Base-by-base conservation (phyloP, 768 basidiomycete genomes). In the Dentipellis sp. region DNA sequence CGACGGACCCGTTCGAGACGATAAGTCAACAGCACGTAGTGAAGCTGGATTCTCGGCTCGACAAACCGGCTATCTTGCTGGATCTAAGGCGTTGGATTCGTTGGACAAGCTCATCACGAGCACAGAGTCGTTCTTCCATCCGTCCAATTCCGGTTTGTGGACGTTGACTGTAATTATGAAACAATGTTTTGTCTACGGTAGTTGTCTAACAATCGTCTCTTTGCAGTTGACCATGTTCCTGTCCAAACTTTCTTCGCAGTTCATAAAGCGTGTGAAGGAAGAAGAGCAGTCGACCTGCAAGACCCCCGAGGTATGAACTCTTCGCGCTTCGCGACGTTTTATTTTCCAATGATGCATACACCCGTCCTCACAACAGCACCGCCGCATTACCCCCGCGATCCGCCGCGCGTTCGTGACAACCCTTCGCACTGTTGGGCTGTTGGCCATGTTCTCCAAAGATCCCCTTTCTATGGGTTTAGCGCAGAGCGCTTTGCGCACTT, bases 91-190 rank as follows among this genome's bases (percentile, higher is more conserved):
- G 17, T 75, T 98, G 57, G 91, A 95, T 63, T 85, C 91, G 12
- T 74, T 98, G 23, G 89, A 91, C 62, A 84, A 84, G 61, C 72
- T 98, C 42, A 82, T 98, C 58, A 94, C 91, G 12, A 94, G 91
- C 63, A 91, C 88, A 6, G 95, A 98, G 66, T 84, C 87, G 0
- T 95, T 88, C 75, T 98, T 97, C 72, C 95, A 98, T 68, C 95
- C 95, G 1, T 91, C 90, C 3, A 97, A 97, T 66, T 84, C 84
- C 34, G 94, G 94, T 3, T 72, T 78, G 34, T 97, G 93, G 91
- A 87, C 91, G 4, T 66, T 79, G 54, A 66, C 73, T 57, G 83
- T 87, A 61, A 58, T 77, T 66, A 36, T 21, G n/a, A 21, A 42
- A 29, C 29, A 29, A 29, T 29, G 22, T 57, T 29, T 40, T 40